Evolutionary conservation across 2,329 filamentous ascomycete genomes (phyloP).

Genomic region (Fusarium tricinctum): DNA sequence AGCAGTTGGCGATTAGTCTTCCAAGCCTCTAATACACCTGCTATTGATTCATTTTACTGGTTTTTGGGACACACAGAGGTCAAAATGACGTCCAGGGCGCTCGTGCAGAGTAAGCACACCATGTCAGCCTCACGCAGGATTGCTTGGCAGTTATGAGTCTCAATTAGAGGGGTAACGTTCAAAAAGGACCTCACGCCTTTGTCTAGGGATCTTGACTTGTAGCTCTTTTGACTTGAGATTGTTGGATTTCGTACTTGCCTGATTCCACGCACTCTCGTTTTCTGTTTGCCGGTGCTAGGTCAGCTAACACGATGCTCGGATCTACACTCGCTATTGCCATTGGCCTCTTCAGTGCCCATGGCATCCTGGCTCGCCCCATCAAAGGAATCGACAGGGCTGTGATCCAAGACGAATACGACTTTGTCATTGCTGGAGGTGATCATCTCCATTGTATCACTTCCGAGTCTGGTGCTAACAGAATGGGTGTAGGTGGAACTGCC

Average conservation of each 20-base stretch:
- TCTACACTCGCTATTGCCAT: not conserved
- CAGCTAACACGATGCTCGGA: not conserved
- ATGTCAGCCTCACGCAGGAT: not conserved
- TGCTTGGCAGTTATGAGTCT: not conserved
- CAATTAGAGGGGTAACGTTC: not conserved
- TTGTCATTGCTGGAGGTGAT: constrained; percentile 20
- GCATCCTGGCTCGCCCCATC: not conserved
- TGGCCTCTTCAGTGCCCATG: not conserved
- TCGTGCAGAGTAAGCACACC: not conserved
- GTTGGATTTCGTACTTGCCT: no score
- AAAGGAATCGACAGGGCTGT: constrained; percentile 13
- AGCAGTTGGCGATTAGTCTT: not conserved
- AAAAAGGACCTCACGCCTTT: not conserved
- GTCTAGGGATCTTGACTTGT: no score
- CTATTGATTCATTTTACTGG: not conserved
- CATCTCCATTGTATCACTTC: accelerated
- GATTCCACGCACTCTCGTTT: not conserved
- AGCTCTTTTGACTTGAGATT: no score
- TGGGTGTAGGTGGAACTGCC: not conserved
- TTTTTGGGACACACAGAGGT: not conserved
- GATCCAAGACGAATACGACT: constrained; percentile 16
- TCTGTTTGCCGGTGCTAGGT: not conserved
- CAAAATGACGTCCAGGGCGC: not conserved
- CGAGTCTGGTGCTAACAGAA: accelerated
- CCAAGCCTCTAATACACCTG: not conserved